A percentile compares a stretch with the other conserved stretches of the same genome.
phyloP scores from a whole-genome alignment of 352 stramenopile genomes.

The Pilasporangium apinafurcum region DNA sequence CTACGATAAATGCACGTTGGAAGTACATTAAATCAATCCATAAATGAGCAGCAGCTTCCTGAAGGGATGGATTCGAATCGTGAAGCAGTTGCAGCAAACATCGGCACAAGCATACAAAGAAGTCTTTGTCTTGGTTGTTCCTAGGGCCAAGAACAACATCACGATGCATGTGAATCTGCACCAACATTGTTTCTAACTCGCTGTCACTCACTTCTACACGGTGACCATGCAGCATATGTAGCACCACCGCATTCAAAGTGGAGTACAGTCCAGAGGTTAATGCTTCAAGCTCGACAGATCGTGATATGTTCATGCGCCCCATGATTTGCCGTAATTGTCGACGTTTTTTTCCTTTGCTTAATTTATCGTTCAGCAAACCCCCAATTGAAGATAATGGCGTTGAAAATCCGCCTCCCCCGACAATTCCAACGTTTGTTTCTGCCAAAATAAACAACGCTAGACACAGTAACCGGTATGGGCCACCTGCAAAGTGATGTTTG shows the following conservation, averaged over 20 bases:
- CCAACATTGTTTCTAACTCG: constrained; percentile 43
- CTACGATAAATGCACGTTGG: constrained; percentile 38
- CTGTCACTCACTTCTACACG: constrained; percentile 38
- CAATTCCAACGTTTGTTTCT: constrained; percentile 31
- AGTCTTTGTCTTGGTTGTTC: constrained; percentile 50
- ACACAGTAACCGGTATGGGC: constrained; percentile 44
- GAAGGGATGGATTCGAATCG: constrained; percentile 24
- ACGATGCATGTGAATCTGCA: constrained; percentile 49
- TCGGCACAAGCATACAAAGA: constrained; percentile 58
- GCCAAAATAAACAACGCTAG: constrained; percentile 52
- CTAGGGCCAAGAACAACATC: constrained; percentile 48
- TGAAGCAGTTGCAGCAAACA: constrained; percentile 50
- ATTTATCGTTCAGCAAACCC: constrained; percentile 43
- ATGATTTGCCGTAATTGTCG: constrained; percentile 39
- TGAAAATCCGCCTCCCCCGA: constrained; percentile 11
- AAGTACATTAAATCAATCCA: constrained; percentile 70
- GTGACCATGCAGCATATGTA: constrained; percentile 55
- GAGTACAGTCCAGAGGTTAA: constrained; percentile 43
- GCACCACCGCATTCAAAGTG: constrained; percentile 47
- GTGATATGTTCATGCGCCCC: constrained; percentile 36
- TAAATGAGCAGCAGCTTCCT: constrained; percentile 41
- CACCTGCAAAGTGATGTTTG: constrained; percentile 42
- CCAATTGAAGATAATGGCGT: constrained; percentile 26
- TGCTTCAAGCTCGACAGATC: constrained; percentile 43
- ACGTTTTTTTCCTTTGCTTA: constrained; percentile 47